Evolutionary conservation across 257 asterid species (phyloP), one percentile per base, ranked within the genome.

Genomic region (Solanum pimpinellifolium): DNA sequence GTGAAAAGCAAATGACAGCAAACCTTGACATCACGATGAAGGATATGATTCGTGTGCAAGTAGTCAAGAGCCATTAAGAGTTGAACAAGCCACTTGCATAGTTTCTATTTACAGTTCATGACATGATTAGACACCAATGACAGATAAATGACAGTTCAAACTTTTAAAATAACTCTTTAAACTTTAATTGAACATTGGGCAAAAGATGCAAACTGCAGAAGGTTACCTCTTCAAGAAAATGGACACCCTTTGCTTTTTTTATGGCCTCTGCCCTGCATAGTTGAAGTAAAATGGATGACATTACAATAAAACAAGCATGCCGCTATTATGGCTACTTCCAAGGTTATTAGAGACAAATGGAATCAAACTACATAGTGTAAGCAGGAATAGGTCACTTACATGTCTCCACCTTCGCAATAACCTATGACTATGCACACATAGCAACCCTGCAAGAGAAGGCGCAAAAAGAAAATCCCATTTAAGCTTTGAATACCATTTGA

Each of bases 371-470:
- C 76, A 39, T 47, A 41, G 81, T 83, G 80, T 35, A 49, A 14
- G 81, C 41, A 83, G 23, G 81, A 74, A 83, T 60, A 82, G 86
- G 74, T 52, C 47, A 87, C 98, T 94, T 91, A 96, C 99, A 96
- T 95, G 87, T 95, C 99, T 89, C 99, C 98, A 87, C 98, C 99
- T 93, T 96, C 98, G 90, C 99, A 96, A 91, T 94, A 96, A 85
- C 98, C 98, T 66, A 95, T 93, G 88, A 96, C 86, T 88, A 96
- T 96, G 95, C 99, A 96, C 75, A 96, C 99, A 80, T 96, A 96
- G 93, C 98, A 95, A 86, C 98, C 99, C 98, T 94, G 98, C 80
- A 87, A 87, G 72, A 52, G 85, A 88, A 86, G 62, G 84, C 73
- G 83, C 31, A n/a, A 86, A 3, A 78, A 84, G 42, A 44, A 25